Conservation (phyloP, 2,329 filamentous ascomycete genomes). For the Didymella segeticola region DNA sequence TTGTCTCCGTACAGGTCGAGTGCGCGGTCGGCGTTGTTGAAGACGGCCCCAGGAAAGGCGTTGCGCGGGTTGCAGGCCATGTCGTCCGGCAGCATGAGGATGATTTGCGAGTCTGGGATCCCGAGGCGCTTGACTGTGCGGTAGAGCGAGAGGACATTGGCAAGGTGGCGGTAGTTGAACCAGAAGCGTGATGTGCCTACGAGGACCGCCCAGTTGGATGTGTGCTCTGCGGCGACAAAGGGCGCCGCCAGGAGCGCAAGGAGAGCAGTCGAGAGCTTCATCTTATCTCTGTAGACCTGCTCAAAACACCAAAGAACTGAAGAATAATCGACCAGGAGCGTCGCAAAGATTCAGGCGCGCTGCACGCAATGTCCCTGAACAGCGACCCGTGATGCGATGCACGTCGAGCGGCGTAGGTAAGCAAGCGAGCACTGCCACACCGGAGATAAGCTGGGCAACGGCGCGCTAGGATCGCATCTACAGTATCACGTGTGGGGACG, state of each 20-base stretch:
- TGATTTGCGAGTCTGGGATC: conserved; percentile 98
- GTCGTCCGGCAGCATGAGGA: conserved; percentile 99
- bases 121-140: conserved; percentile 97
- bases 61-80: conserved; percentile 99
- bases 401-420: conserved; percentile 32
- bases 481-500: conserved; percentile 27
- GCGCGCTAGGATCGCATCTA: too few relatives aligned
- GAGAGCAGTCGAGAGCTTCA: conserved; percentile 37
- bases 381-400: conserved; percentile 25
- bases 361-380: conserved; percentile 2
- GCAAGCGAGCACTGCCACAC: conserved; percentile 39
- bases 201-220: conserved; percentile 99
- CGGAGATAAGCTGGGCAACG: conserved; percentile 37
- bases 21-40: conserved; percentile 95
- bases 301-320: neutral
- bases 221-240: conserved; percentile 74
- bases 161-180: conserved; percentile 99
- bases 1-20: conserved; percentile 98
- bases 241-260: conserved; percentile 41
- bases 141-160: conserved; percentile 96
- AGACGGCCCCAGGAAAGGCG: conserved; percentile 95
- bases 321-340: neutral
- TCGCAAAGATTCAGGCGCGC: neutral
- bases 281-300: conserved; percentile 5
- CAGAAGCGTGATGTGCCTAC: conserved; percentile 98